Percentiles rank a stretch among this genome's conserved stretches.
Conservation (phyloP, 2,329 filamentous ascomycete genomes). For the Fusarium pininemorale region DNA sequence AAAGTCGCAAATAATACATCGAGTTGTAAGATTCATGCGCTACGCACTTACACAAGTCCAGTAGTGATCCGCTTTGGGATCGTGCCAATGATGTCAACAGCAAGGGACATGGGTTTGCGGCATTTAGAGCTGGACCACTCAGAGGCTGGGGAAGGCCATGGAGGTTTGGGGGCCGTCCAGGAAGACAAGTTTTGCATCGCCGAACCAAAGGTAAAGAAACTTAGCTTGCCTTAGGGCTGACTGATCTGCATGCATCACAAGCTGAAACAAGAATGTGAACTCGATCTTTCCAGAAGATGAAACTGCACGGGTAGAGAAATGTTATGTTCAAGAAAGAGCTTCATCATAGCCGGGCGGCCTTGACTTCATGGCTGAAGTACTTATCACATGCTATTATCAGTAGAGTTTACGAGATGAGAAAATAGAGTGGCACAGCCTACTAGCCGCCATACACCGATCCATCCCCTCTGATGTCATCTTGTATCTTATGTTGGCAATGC, state of each 20-base stretch:
- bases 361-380: no score
- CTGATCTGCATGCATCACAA: not conserved
- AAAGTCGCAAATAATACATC: not conserved
- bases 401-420: not conserved
- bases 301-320: fast-evolving
- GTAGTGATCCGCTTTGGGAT: not conserved
- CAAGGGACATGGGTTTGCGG: not conserved
- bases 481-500: not conserved
- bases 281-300: fast-evolving
- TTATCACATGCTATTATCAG: no score
- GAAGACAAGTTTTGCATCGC: not conserved
- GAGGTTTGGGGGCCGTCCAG: not conserved
- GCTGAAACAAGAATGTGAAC: not conserved
- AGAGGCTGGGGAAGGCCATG: fast-evolving
- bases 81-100: not conserved
- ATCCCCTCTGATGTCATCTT: no score
- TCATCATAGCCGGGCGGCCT: fast-evolving
- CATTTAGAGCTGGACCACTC: not conserved
- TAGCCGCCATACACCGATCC: no score
- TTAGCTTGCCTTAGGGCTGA: not conserved
- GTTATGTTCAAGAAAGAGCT: not conserved
- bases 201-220: not conserved
- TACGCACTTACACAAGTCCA: not conserved
- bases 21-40: fast-evolving
- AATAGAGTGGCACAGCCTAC: not conserved